A percentile compares a stretch with the other conserved stretches of the same genome.
Conservation (phyloP, 2,329 filamentous ascomycete genomes). For the Cytospora piceae region DNA sequence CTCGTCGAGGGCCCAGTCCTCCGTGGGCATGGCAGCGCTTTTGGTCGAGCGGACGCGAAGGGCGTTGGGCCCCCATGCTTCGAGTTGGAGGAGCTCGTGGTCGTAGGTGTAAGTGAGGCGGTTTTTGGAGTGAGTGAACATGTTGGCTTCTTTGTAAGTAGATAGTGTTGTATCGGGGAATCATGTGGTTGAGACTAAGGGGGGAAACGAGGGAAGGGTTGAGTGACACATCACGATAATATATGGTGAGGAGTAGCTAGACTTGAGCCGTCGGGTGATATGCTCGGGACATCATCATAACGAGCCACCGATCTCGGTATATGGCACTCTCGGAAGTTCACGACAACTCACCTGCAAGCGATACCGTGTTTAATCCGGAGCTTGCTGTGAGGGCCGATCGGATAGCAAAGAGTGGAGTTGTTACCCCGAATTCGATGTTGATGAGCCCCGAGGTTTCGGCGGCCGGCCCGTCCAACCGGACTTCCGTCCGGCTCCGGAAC, state of each 20-base stretch:
- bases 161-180: no score
- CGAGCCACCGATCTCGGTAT: conserved; percentile 13
- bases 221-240: not conserved
- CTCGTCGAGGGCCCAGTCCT: conserved; percentile 47
- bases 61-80: conserved; percentile 53
- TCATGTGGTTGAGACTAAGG: not conserved
- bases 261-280: conserved; percentile 2
- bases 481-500: not conserved
- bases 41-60: conserved; percentile 53
- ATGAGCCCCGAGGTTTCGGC: conserved; percentile 2
- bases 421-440: not conserved
- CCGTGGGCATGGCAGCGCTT: conserved; percentile 39
- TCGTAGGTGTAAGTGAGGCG: conserved; percentile 41
- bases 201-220: not conserved
- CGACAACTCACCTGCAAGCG: not conserved
- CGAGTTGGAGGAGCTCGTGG: conserved; percentile 52
- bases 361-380: not conserved
- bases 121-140: conserved; percentile 29
- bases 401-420: conserved; percentile 12
- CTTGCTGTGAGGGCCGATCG: conserved; percentile 1
- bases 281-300: conserved; percentile 27
- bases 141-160: not conserved
- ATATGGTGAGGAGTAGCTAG: not conserved
- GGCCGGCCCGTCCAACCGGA: conserved; percentile 16
- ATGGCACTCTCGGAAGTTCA: not conserved